Conservation (phyloP, 345 rosid genomes). For the Gossypium arboreum region DNA sequence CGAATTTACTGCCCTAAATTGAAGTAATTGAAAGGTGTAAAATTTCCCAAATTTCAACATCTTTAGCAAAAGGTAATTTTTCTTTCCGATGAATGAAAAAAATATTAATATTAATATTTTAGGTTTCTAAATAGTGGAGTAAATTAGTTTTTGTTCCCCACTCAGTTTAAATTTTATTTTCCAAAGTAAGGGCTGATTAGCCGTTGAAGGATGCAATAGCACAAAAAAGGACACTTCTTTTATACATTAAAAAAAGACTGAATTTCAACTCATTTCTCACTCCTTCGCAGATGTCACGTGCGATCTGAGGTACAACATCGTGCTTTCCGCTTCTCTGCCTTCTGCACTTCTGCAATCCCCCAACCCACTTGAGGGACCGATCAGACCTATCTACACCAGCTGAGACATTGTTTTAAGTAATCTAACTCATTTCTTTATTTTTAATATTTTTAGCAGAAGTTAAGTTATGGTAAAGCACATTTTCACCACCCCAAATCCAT, state of each 20-base stretch:
- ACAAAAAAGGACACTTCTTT: not conserved
- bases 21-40: too few species aligned
- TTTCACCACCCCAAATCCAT: slow-evolving; percentile 14
- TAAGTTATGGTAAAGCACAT: not conserved
- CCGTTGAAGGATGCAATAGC: not conserved
- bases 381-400: not conserved
- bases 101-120: too few species aligned
- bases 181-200: slow-evolving; percentile 10
- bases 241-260: not conserved
- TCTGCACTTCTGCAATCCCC: slow-evolving; percentile 12
- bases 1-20: too few species aligned
- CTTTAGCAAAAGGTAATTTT: not conserved
- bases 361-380: not conserved
- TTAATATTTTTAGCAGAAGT: not conserved
- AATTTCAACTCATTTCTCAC: not conserved
- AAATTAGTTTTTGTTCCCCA: not conserved
- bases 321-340: slow-evolving; percentile 18
- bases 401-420: not conserved
- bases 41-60: not conserved
- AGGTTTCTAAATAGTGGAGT: not conserved
- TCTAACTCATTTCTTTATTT: not conserved
- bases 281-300: slow-evolving; percentile 18
- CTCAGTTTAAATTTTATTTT: not conserved
- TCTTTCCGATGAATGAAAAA: not conserved
- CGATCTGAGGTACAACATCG: slow-evolving; percentile 20